phyloP scores from a whole-genome alignment of 352 stramenopile species.

The Globisporangium irregulare region DNA sequence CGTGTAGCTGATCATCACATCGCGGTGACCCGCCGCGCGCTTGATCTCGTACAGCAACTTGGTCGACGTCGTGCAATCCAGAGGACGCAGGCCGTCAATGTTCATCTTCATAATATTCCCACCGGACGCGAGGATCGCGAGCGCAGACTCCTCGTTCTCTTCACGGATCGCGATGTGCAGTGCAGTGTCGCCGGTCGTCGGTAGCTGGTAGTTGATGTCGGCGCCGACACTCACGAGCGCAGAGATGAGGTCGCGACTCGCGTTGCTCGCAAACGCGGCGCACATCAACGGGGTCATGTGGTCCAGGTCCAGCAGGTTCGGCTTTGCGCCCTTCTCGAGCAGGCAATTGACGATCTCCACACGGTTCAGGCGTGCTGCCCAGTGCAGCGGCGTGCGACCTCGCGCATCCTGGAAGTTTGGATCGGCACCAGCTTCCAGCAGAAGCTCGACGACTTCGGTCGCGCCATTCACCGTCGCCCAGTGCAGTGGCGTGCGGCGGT shows the following conservation, averaged over 20 bases:
- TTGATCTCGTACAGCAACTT: conserved; percentile 82
- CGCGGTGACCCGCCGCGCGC: conserved; percentile 64
- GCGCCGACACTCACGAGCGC: conserved; percentile 50
- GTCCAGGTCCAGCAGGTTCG: conserved; percentile 51
- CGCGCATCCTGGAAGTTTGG: conserved; percentile 74
- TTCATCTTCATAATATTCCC: conserved; percentile 80
- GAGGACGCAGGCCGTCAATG: conserved; percentile 51
- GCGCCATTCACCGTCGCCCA: conserved; percentile 75
- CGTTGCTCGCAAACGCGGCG: conserved; percentile 41
- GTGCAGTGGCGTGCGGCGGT: conserved; percentile 74
- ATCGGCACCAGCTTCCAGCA: conserved; percentile 66
- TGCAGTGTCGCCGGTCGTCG: conserved; percentile 61
- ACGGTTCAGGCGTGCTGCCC: conserved; percentile 65
- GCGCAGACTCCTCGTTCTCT: conserved; percentile 60
- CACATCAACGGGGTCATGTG: conserved; percentile 72
- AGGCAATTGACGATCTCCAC: conserved; percentile 49
- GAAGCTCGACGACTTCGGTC: conserved; percentile 48
- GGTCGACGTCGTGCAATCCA: conserved; percentile 80
- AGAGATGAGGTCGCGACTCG: conserved; percentile 50
- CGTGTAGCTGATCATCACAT: conserved; percentile 89
- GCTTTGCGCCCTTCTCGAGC: conserved; percentile 36
- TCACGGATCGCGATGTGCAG: conserved; percentile 68
- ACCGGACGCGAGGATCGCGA: conserved; percentile 65
- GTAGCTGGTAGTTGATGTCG: conserved; percentile 73
- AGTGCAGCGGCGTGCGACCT: conserved; percentile 73